Evolutionary conservation across 2,329 filamentous ascomycete species (phyloP).

Genomic region (Botrytis aclada): DNA sequence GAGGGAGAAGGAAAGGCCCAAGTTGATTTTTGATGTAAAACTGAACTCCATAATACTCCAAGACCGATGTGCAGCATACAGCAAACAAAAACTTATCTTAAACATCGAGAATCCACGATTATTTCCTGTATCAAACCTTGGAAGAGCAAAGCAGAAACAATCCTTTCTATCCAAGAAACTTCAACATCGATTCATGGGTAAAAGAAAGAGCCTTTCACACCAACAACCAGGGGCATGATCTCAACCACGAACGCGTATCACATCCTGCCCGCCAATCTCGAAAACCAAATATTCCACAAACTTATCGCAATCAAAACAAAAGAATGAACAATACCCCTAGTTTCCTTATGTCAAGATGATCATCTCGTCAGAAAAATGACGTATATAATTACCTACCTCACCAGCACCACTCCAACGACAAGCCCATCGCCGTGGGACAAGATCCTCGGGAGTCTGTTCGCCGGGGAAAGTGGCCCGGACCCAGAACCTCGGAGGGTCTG

Average conservation of each 20-base stretch:
- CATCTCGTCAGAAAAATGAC: not conserved
- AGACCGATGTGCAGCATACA: not conserved
- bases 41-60: not conserved
- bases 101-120: no score
- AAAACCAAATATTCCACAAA: not conserved
- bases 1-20: not conserved
- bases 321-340: not conserved
- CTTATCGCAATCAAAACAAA: not conserved
- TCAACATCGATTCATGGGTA: not conserved
- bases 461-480: not conserved
- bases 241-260: not conserved
- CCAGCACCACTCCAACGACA: not conserved
- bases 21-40: not conserved
- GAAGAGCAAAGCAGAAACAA: not conserved
- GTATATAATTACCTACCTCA: not conserved
- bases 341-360: not conserved
- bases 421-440: not conserved
- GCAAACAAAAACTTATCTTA: not conserved
- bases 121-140: no score
- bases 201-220: not conserved
- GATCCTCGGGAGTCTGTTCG: not conserved
- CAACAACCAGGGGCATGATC: not conserved
- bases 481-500: constrained; percentile 9
- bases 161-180: not conserved
- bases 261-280: not conserved